These are phyloP conservation scores for Calonectria ilicicola DNA, from an alignment of 2,329 filamentous ascomycete species.

Conservation along the genomic window DNA sequence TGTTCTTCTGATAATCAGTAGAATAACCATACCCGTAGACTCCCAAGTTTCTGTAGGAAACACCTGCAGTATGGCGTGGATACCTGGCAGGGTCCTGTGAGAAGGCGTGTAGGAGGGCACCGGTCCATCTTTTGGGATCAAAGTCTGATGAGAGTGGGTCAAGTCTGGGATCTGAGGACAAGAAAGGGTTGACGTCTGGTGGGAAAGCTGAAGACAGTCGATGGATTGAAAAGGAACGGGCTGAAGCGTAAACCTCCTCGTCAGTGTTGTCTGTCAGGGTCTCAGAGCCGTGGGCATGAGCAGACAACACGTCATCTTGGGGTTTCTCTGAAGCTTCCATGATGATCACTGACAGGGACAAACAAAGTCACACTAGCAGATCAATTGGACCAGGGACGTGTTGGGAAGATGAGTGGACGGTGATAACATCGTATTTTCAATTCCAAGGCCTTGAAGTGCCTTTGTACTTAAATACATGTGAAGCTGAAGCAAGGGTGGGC, in stretches of 20 bases:
- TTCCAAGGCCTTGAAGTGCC: background rate
- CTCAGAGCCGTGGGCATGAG: conserved; percentile 1
- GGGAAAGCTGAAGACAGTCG: conserved; percentile 24
- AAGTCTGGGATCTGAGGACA: conserved; percentile 22
- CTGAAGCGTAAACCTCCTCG: conserved; percentile 25
- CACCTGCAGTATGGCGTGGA: conserved; percentile 27
- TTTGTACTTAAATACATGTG: conserved; percentile 10
- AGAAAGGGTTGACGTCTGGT: conserved; percentile 20
- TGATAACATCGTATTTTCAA: background rate
- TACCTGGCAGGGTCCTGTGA: conserved; percentile 30
- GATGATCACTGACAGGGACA: background rate
- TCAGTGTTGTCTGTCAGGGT: conserved; percentile 14
- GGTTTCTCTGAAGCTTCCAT: conserved; percentile 6
- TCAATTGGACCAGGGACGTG: background rate
- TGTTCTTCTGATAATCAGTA: conserved; percentile 28
- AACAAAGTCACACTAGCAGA: background rate
- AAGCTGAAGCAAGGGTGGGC: background rate
- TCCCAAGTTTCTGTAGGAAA: conserved; percentile 26
- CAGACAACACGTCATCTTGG: background rate
- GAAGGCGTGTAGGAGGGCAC: conserved; percentile 32
- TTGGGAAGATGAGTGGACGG: background rate
- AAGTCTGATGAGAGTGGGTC: conserved; percentile 29
- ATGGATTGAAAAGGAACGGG: conserved; percentile 30
- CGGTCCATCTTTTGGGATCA: conserved; percentile 21
- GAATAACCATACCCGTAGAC: conserved; percentile 26